phyloP scores from a whole-genome alignment of 2,329 filamentous ascomycete species.

The Trichoderma sp. region DNA sequence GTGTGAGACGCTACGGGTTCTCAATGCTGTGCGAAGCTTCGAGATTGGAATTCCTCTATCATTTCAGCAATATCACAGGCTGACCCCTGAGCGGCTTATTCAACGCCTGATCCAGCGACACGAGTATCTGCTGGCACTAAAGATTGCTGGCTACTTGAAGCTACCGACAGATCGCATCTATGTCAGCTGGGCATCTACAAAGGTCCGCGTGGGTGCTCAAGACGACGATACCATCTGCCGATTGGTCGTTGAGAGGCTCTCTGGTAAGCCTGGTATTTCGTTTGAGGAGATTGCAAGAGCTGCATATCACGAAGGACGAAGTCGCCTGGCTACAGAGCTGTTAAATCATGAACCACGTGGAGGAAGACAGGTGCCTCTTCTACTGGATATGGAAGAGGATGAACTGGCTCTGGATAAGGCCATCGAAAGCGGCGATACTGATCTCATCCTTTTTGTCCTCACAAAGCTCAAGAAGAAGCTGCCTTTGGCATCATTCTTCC shows the following conservation, averaged over 20 bases:
- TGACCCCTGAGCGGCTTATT: constrained; percentile 87
- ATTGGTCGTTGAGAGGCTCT: constrained; percentile 80
- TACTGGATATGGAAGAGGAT: constrained; percentile 94
- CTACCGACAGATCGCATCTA: constrained; percentile 88
- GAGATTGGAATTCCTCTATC: constrained; percentile 86
- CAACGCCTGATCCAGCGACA: constrained; percentile 81
- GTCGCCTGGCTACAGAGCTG: constrained; percentile 83
- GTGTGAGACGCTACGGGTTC: constrained; percentile 87
- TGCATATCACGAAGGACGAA: constrained; percentile 89
- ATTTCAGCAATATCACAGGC: constrained; percentile 87
- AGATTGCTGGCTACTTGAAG: constrained; percentile 81
- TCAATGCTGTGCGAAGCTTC: constrained; percentile 90
- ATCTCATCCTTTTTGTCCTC: constrained; percentile 86
- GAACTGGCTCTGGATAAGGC: constrained; percentile 94
- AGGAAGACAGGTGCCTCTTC: constrained; percentile 90
- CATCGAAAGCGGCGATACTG: constrained; percentile 91
- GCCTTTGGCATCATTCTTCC: constrained; percentile 87
- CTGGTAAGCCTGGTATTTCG: constrained; percentile 86
- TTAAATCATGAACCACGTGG: constrained; percentile 92
- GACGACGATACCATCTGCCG: constrained; percentile 86
- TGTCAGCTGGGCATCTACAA: constrained; percentile 94
- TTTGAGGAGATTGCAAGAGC: constrained; percentile 92
- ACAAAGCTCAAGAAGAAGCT: constrained; percentile 86
- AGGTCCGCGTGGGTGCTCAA: constrained; percentile 79
- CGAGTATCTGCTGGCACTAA: constrained; percentile 86